These are phyloP conservation scores for Penicillium griseofulvum DNA, from an alignment of 2,329 filamentous ascomycete genomes.

Conservation along the genomic window DNA sequence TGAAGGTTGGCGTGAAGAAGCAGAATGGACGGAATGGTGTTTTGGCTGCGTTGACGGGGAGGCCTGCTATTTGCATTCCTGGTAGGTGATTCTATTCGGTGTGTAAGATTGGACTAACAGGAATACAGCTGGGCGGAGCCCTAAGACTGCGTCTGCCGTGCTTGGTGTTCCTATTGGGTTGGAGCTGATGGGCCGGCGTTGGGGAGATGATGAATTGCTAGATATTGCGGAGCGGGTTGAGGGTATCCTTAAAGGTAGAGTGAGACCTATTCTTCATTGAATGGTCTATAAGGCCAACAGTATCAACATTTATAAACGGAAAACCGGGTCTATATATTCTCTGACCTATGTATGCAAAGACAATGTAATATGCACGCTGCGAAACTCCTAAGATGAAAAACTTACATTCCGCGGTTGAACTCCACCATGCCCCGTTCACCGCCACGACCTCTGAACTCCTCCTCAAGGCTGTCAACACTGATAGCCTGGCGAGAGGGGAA, in stretches of 20 bases:
- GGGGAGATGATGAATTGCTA: conserved; percentile 55
- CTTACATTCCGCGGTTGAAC: conserved; percentile 92
- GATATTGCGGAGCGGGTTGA: conserved; percentile 55
- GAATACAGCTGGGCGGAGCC: conserved; percentile 48
- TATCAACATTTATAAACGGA: neutral
- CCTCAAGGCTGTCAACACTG: conserved; percentile 70
- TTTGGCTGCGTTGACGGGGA: conserved; percentile 54
- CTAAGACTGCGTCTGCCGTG: conserved; percentile 49
- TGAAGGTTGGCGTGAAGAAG: conserved; percentile 54
- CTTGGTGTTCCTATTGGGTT: conserved; percentile 62
- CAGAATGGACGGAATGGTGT: conserved; percentile 62
- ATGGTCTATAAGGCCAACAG: neutral
- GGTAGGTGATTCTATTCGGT: conserved; percentile 31
- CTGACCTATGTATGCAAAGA: conserved; percentile 1
- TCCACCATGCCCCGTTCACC: conserved; percentile 82
- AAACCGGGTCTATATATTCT: neutral
- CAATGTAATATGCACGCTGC: conserved; percentile 8
- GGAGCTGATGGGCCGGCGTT: conserved; percentile 60
- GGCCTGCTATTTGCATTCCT: conserved; percentile 50
- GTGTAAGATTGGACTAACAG: neutral
- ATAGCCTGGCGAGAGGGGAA: conserved; percentile 91
- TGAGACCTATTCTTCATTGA: conserved; percentile 35
- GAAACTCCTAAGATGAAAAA: conserved; percentile 1
- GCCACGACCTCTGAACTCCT: conserved; percentile 79
- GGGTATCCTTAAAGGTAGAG: conserved; percentile 47